A percentile compares a stretch with the other conserved stretches of the same genome.
phyloP scores from a whole-genome alignment of 2,329 filamentous ascomycete genomes.

The Penicillium sp. region DNA sequence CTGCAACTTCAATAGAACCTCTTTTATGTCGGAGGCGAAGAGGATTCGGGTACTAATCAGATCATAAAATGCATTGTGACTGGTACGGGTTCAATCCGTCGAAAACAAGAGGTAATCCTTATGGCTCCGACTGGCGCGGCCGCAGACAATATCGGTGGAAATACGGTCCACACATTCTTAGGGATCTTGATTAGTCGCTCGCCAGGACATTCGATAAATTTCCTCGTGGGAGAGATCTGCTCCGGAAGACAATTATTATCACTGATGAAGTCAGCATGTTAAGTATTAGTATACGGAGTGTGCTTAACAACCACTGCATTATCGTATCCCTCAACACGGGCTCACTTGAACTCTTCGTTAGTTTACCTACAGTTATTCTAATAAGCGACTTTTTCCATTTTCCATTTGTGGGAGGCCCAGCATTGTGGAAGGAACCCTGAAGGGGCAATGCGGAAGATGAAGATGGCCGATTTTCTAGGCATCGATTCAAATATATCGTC shows the following conservation, averaged over 20 bases:
- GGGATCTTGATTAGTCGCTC: not conserved
- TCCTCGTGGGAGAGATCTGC: not conserved
- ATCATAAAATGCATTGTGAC: not conserved
- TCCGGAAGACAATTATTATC: not conserved
- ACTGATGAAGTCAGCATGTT: not conserved
- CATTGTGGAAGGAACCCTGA: not conserved
- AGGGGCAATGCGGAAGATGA: not conserved
- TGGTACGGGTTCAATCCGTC: not conserved
- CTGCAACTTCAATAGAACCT: no score
- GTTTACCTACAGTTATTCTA: constrained; percentile 2
- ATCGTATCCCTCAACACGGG: not conserved
- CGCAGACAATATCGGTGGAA: not conserved
- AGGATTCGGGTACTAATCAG: not conserved
- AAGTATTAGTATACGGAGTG: not conserved
- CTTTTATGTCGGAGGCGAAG: not conserved
- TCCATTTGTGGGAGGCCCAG: not conserved
- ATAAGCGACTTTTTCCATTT: constrained; percentile 8
- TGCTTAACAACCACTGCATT: not conserved
- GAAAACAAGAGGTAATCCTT: not conserved
- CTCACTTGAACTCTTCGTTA: not conserved
- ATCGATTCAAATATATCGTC: not conserved
- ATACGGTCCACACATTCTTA: not conserved
- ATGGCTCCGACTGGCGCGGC: not conserved
- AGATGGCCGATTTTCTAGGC: not conserved
- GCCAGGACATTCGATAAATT: not conserved